Conservation (phyloP, 1,284 basidiomycete species). For the Cutaneotrichosporon mucoides region DNA sequence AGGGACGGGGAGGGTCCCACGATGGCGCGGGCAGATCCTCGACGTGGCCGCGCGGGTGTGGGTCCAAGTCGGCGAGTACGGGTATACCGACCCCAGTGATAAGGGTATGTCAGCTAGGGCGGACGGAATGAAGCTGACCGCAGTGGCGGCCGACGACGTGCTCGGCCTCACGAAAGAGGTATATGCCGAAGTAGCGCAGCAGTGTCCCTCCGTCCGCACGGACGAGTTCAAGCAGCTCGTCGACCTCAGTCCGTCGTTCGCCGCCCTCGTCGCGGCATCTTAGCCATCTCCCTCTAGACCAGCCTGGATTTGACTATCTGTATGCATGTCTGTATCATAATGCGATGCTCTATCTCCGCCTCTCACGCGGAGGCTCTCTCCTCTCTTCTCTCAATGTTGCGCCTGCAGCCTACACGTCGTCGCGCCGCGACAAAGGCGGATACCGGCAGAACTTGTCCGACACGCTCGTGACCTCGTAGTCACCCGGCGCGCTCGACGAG, state of each 20-base stretch:
- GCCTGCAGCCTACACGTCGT: neutral
- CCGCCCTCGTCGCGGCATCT: conserved; percentile 10
- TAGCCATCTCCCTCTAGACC: neutral
- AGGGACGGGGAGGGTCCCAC: conserved; percentile 26
- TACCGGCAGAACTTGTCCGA: conserved; percentile 79
- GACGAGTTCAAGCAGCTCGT: conserved; percentile 15
- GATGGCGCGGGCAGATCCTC: conserved; percentile 48
- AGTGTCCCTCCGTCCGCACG: conserved; percentile 15
- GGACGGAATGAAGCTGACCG: neutral
- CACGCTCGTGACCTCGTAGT: conserved; percentile 68
- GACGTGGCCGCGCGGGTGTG: conserved; percentile 35
- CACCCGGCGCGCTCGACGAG: conserved; percentile 80
- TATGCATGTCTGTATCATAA: conserved; percentile 6
- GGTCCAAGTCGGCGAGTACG: conserved; percentile 31
- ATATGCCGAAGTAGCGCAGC: conserved; percentile 11
- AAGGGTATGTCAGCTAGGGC: neutral
- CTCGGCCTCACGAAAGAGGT: conserved; percentile 2
- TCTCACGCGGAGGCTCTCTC: neutral
- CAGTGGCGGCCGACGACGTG: neutral
- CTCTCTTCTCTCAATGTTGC: no score
- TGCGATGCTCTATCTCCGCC: neutral
- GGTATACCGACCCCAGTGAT: neutral
- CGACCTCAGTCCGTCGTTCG: conserved; percentile 14
- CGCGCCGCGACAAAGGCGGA: conserved; percentile 52
- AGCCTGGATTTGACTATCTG: neutral